Percentiles rank a stretch among this genome's conserved stretches.
These are phyloP conservation scores for Arachnopeziza araneosa DNA, from an alignment of 2,329 filamentous ascomycete genomes.

Conservation along the genomic window DNA sequence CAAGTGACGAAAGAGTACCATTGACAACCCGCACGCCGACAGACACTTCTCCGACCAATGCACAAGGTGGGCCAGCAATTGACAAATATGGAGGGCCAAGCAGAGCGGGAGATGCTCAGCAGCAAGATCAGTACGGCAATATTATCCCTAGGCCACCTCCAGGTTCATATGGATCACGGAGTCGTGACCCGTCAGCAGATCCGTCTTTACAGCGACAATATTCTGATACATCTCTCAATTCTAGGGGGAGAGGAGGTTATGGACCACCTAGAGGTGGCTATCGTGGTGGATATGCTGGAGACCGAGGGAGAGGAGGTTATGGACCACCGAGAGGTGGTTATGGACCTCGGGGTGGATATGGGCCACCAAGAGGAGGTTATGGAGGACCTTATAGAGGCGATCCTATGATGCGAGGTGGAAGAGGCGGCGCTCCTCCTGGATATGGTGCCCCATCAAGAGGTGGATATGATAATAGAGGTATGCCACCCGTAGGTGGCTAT, in stretches of 20 bases:
- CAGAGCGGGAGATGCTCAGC: constrained; percentile 26
- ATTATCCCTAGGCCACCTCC: constrained; percentile 31
- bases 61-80: constrained; percentile 7
- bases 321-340: constrained; percentile 43
- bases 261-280: constrained; percentile 20
- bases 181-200: constrained; percentile 43
- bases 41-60: constrained; percentile 45
- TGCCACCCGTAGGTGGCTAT: constrained; percentile 8
- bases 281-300: constrained; percentile 42
- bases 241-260: constrained; percentile 26
- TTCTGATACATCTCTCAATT: constrained; percentile 24
- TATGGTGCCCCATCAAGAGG: constrained; percentile 21
- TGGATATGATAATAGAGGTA: constrained; percentile 17
- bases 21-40: constrained; percentile 59
- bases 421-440: constrained; percentile 38
- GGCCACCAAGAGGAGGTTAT: constrained; percentile 22
- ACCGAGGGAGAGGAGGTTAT: constrained; percentile 36
- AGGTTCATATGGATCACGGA: constrained; percentile 35
- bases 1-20: constrained; percentile 65
- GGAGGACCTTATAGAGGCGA: constrained; percentile 42
- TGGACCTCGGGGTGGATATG: constrained; percentile 28
- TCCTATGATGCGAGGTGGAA: constrained; percentile 39
- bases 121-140: constrained; percentile 62
- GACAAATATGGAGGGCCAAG: constrained; percentile 18
- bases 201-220: constrained; percentile 41